Evolutionary conservation across 2,329 filamentous ascomycete species (phyloP).

Genomic region (Colletotrichum chlorophyti): DNA sequence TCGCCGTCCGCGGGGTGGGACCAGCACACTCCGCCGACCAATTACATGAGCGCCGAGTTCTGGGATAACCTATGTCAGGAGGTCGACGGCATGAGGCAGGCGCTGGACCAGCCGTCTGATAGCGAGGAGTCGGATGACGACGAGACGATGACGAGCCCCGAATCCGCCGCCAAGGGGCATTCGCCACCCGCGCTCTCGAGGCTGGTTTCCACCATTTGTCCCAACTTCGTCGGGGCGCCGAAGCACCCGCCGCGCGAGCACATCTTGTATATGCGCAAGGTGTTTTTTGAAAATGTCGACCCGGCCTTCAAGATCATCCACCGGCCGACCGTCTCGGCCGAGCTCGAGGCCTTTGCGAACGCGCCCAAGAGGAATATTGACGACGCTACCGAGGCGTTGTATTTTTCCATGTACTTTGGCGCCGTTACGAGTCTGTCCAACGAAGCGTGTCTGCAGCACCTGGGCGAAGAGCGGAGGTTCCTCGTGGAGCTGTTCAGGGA

Average conservation of each 20-base stretch:
- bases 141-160: slow-evolving; percentile 36
- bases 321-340: slow-evolving; percentile 43
- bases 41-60: slow-evolving; percentile 50
- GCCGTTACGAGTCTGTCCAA: slow-evolving; percentile 43
- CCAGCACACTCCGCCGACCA: slow-evolving; percentile 35
- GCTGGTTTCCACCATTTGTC: slow-evolving; percentile 28
- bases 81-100: slow-evolving; percentile 52
- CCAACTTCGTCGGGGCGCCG: background rate
- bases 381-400: slow-evolving; percentile 41
- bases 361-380: slow-evolving; percentile 32
- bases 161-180: slow-evolving; percentile 33
- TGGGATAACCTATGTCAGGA: slow-evolving; percentile 51
- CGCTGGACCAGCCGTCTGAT: slow-evolving; percentile 50
- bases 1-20: slow-evolving; percentile 20
- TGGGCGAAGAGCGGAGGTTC: slow-evolving; percentile 43
- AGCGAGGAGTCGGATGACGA: slow-evolving; percentile 42
- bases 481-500: slow-evolving; percentile 40
- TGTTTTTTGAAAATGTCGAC: slow-evolving; percentile 49
- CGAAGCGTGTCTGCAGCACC: slow-evolving; percentile 36
- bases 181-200: slow-evolving; percentile 35
- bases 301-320: slow-evolving; percentile 53
- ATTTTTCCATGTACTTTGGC: slow-evolving; percentile 52
- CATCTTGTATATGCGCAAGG: slow-evolving; percentile 43
- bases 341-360: slow-evolving; percentile 36
- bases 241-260: slow-evolving; percentile 45